phyloP scores from a whole-genome alignment of 2,329 filamentous ascomycete species.

The Talaromyces sp. region DNA sequence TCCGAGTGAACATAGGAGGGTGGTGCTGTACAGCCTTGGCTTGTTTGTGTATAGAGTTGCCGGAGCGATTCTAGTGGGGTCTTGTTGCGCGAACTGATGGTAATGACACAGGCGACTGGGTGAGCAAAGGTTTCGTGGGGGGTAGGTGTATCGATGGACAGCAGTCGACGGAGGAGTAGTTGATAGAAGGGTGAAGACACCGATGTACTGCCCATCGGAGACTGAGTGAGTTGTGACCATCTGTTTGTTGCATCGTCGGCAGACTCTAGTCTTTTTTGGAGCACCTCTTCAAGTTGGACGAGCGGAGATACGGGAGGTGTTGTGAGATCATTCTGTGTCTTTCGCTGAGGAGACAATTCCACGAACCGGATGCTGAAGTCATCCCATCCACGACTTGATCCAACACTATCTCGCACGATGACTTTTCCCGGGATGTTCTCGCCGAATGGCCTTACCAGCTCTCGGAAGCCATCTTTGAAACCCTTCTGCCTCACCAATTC shows the following conservation, averaged over 20 bases:
- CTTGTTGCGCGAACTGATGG: conserved; percentile 82
- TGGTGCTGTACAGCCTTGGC: conserved; percentile 64
- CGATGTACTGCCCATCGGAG: conserved; percentile 20
- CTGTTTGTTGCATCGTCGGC: conserved; percentile 53
- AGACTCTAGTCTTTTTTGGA: conserved; percentile 72
- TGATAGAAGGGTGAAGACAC: conserved; percentile 73
- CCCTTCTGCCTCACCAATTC: conserved; percentile 77
- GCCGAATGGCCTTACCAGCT: conserved; percentile 84
- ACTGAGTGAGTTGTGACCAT: conserved; percentile 24
- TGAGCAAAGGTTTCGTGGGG: conserved; percentile 92
- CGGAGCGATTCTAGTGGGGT: conserved; percentile 82
- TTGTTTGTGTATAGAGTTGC: conserved; percentile 79
- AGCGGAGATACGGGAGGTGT: conserved; percentile 29
- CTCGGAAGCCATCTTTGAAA: conserved; percentile 72
- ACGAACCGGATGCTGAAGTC: conserved; percentile 88
- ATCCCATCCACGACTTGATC: conserved; percentile 74
- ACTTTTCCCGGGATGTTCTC: conserved; percentile 84
- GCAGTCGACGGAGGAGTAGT: conserved; percentile 73
- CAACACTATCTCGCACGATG: conserved; percentile 82
- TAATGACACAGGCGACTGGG: conserved; percentile 89
- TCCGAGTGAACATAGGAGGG: conserved; percentile 87
- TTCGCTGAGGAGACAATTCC: conserved; percentile 52
- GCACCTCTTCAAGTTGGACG: conserved; percentile 69
- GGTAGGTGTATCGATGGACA: conserved; percentile 72
- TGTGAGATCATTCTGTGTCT: conserved; percentile 27